Base-by-base conservation (phyloP, 164 flowering plant genomes). In the Vitis labrusca region DNA sequence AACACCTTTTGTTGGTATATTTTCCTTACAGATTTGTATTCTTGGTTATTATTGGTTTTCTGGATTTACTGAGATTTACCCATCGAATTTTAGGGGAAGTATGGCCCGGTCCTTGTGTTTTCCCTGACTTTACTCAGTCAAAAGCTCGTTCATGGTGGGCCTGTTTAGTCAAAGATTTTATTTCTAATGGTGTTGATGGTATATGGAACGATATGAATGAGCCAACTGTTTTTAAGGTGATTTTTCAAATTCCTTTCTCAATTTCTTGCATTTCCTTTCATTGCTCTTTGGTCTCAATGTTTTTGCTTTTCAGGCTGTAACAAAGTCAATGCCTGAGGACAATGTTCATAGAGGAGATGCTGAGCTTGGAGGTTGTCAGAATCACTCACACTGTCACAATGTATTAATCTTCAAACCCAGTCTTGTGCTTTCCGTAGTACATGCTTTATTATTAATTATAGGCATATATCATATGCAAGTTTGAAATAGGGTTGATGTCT, bases 141-240 rank as follows among this genome's bases (percentile, higher is more conserved):
- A 87, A 84, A 77, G 73, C 83, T 61, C 95, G 99, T 57, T 77
- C 79, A n/a, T 94, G 99, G 99, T 94, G 99, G 99, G 91, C 94
- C 55, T 64, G 77, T 71, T 76, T 91, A 69, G 99, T 94, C 19
- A 92, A 88, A 74, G 96, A 91, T 60, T 94, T 94, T 51, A 61
- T 76, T 74, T 75, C 85, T 57, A 88, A 91, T 82, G 99, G 99
- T 64, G 99, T 92, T 77, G 99, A 92, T 84, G 99, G 99, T 53
- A 88, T 94, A 79, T 95, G 99, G 99, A 95, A 95, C 73, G 99
- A 95, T 77, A 95, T 95, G 99, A 95, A 95, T 81, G 99, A 95
- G 72, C 99, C 99, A 48, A 90, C 99, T 63, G 75, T 92, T 66
- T 92, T 95, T 68, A 92, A 89, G 96, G 99, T 89, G 65, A 71